Conservation (phyloP, 805 yeast genomes). For the Scheffersomyces ergatensis region DNA sequence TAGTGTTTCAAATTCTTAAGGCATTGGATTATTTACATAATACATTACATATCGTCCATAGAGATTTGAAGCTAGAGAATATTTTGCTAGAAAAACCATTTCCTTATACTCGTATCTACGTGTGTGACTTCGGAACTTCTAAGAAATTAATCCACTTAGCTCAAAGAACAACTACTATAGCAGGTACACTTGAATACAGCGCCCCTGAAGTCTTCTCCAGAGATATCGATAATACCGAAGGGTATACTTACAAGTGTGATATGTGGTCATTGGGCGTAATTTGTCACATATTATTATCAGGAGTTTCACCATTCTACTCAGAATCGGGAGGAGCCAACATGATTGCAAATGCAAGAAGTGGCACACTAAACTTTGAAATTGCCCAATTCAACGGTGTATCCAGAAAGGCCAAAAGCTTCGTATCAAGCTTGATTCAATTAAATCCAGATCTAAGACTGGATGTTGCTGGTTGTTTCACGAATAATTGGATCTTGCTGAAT, state of each 20-base stretch:
- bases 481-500: conserved; percentile 48
- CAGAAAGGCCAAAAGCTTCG: conserved; percentile 43
- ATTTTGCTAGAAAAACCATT: conserved; percentile 53
- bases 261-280: conserved; percentile 70
- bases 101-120: conserved; percentile 49
- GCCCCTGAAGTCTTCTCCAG: conserved; percentile 60
- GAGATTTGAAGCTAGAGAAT: conserved; percentile 68
- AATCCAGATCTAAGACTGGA: conserved; percentile 35
- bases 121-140: conserved; percentile 69
- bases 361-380: conserved; percentile 35
- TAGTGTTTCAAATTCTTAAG: conserved; percentile 53
- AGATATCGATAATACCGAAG: conserved; percentile 17
- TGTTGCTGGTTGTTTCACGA: conserved; percentile 38
- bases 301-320: conserved; percentile 61
- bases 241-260: conserved; percentile 60
- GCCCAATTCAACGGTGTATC: conserved; percentile 44
- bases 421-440: conserved; percentile 35
- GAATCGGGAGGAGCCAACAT: conserved; percentile 28
- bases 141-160: conserved; percentile 11
- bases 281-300: conserved; percentile 56
- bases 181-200: conserved; percentile 67
- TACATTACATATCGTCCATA: conserved; percentile 51
- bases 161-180: conserved; percentile 46
- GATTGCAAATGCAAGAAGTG: conserved; percentile 28
- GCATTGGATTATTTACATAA: conserved; percentile 58